phyloP scores from a whole-genome alignment of 352 stramenopile species.

The Phytophthora rubi region DNA sequence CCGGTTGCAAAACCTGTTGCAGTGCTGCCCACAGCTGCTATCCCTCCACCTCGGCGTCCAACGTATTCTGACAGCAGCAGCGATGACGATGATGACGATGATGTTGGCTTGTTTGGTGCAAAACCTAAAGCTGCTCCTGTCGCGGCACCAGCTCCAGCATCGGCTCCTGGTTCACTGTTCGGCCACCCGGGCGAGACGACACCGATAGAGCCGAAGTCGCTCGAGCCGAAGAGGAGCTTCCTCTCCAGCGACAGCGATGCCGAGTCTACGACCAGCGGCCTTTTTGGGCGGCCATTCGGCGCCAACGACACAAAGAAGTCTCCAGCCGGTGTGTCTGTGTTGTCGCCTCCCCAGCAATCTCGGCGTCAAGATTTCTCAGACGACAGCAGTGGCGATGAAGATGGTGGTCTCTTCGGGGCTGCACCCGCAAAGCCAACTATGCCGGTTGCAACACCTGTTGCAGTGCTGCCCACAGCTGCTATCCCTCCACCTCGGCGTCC shows the following conservation, averaged over 20 bases:
- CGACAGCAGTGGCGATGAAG: constrained; percentile 53
- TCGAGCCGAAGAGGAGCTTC: constrained; percentile 34
- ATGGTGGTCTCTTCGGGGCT: constrained; percentile 56
- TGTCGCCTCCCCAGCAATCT: constrained; percentile 27
- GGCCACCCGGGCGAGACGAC: constrained; percentile 33
- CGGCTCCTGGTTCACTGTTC: constrained; percentile 38
- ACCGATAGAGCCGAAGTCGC: constrained; percentile 18
- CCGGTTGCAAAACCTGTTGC: constrained; percentile 9
- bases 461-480: constrained; percentile 8
- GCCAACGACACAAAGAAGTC: constrained; percentile 30
- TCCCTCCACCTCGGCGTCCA: constrained; percentile 9
- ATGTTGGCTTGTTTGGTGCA: constrained; percentile 60
- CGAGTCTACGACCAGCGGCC: constrained; percentile 41
- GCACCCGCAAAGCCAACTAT: constrained; percentile 34
- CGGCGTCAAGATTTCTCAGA: constrained; percentile 56
- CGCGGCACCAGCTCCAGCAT: constrained; percentile 2
- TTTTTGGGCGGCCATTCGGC: constrained; percentile 42
- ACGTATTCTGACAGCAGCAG: constrained; percentile 49
- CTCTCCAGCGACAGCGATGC: constrained; percentile 52
- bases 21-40: constrained; percentile 8
- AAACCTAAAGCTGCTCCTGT: constrained; percentile 33
- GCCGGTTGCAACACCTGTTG: constrained; percentile 7
- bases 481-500: constrained; percentile 11
- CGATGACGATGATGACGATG: constrained; percentile 38
- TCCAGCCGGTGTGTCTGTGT: constrained; percentile 20